Conservation (phyloP, 768 basidiomycete species). For the Chalciporus piperatus region DNA sequence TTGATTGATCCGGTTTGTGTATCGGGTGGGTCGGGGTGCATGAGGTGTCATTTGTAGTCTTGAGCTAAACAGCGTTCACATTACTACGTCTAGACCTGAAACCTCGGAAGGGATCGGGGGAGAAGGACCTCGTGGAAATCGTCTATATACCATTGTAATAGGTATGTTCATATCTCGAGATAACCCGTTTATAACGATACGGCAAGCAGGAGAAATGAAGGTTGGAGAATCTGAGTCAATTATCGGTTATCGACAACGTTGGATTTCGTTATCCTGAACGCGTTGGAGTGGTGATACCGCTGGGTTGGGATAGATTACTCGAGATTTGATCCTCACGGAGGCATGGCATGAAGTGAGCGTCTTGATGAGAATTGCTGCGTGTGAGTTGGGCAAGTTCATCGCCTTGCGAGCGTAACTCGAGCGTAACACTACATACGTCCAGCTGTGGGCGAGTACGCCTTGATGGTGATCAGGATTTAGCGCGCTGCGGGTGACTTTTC, state of each 20-base stretch:
- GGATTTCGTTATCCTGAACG: conserved; percentile 11
- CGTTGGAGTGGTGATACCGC: background rate
- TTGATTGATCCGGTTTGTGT: conserved; percentile 11
- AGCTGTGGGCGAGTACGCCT: background rate
- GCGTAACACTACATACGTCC: background rate
- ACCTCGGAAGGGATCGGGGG: background rate
- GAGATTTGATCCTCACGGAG: conserved; percentile 20
- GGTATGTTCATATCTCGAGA: conserved; percentile 11
- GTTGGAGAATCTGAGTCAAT: conserved; percentile 4
- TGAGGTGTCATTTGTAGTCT: background rate
- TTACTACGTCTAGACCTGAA: background rate
- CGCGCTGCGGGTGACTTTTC: background rate
- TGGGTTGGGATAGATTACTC: background rate
- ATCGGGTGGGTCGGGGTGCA: background rate
- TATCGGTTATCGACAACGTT: conserved; percentile 14
- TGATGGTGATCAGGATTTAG: background rate
- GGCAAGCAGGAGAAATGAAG: conserved; percentile 1
- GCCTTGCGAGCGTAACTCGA: conserved; percentile 4
- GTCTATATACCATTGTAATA: conserved; percentile 20
- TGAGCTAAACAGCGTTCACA: background rate
- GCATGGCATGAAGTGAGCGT: background rate
- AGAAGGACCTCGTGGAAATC: conserved; percentile 18
- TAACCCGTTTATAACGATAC: conserved; percentile 6
- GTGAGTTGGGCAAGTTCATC: conserved; percentile 9
- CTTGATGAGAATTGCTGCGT: conserved; percentile 15